Evolutionary conservation across 73 alveolate genomes (phyloP), one percentile per base, ranked within the genome.

Genomic region (Symbiodinium natans): DNA sequence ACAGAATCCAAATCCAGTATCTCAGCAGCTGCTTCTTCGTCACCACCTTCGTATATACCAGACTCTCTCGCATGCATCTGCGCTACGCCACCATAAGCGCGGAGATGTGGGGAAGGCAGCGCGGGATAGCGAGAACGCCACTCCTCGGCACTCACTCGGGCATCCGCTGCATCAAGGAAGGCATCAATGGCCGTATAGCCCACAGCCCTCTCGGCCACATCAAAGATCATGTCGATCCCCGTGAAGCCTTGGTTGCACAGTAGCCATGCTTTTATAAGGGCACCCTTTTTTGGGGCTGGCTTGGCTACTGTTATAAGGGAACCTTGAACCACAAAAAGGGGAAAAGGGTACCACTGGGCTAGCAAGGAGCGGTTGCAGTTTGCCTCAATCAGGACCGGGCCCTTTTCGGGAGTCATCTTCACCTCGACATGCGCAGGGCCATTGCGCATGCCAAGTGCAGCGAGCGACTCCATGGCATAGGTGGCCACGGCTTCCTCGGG

Each of bases 381-480:
- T 19, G 83, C 83, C 83, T 71, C 83, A 33, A 71, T 71, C 41
- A 71, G 41, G 83, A 71, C 83, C 6, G 83, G 83, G 34, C 41
- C 83, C 2, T 33, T 71, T 27, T 68, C 82, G 39, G 83, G 36
- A 2, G 83, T 71, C 83, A 71, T 33, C 83, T 71, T 71, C 39
- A 71, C 83, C 83, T 71, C 83, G 41, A 71, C 39, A 33, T 71
- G 83, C 15, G 83, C 83, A 71, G 39, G 83, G 83, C 83, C 83
- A 33, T 71, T 71, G 11, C 83, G 83, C 83, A 71, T 71, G 83
- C 83, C 83, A n/a, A 71, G 39, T n/a, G 83, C 39, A n/a, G 83
- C 34, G 41, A 71, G 41, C 41, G 41, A 27, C 83, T 33, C 83
- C 34, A 27, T n/a, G 83, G 41, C 39, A 71, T 71, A 27, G 63